Evolutionary conservation across 805 yeast species (phyloP), one percentile per base, ranked within the genome.

Genomic region (Kuraishia hungarica): DNA sequence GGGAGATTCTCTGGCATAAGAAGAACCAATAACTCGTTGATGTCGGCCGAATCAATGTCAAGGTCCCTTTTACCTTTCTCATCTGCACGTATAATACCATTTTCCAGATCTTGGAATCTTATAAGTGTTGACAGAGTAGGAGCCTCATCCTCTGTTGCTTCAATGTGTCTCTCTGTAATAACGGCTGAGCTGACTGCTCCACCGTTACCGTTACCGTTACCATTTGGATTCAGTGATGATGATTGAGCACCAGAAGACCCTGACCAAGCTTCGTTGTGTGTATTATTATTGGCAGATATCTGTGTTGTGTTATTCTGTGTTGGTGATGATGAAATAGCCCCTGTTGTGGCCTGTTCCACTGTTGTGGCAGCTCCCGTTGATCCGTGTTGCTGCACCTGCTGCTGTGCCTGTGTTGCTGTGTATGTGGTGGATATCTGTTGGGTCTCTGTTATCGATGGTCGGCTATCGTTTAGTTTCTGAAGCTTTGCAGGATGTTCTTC

Each of bases 1-100:
- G 87, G 87, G 21, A 74, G 66, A 1, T 62, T 66, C 51, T 79
- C 84, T 17, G 81, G 81, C 73, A 80, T 70, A 7, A 81, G 53
- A 55, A 81, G 64, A 23, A 76, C 74, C 52, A 79, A 64, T 0
- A 77, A 63, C 29, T 80, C 77, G 39, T 71, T 70, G 7, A 76
- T 69, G 56, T 80, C 80, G 6, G 72, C 64, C 53, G 73, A 71
- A 19, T 70, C 64, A 23, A 71, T 65, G 48, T 72, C 63, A 29
- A 71, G 53, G 55, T 70, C 72, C 50, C 72, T 61, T 20, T 60
- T 61, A 4, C 69, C 57, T 50, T 56, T 59, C n/a, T 60, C 66
- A 50, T 66, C 70, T 5, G 62, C 64, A 56, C 66, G 62, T 61
- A 56, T 65, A 35, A 67, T 64, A 21, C 54, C 56, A 8, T 50